Base-by-base conservation (phyloP, 1,139 yeast species). In the Hyphopichia wangnamkhiaoensis region DNA sequence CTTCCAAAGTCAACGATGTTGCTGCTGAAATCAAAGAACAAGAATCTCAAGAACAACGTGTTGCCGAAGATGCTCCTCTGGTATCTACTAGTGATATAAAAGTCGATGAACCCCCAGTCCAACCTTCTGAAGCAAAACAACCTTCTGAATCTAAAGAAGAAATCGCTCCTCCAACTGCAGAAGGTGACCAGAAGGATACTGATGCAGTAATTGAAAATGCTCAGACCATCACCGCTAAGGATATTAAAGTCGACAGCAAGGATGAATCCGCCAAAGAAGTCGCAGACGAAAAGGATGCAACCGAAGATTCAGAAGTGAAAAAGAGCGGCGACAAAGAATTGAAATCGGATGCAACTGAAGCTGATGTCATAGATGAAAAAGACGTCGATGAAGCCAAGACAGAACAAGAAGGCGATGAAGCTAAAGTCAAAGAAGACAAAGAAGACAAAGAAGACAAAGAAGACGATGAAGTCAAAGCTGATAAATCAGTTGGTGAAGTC, bases 391-490 rank as follows among this genome's bases (percentile, higher is more conserved):
- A 28, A 14, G 41, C 15, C 21, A 33, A 26, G 27, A 20, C 18
- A 10, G 35, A 37, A 35, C 19, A 35, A 19, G 31, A 33, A 13
- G 32, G 35, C 30, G 34, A 41, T 24, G 29, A 31, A 23, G 15
- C 37, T 23, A 25, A 39, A 13, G 18, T 33, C 4, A 42, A 43
- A 19, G 42, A 31, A 12, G 45, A 38, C 15, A 23, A 37, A 14
- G 43, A 40, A 20, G 16, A 23, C 29, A 28, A 21, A 20, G 41
- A 34, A 17, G 24, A 24, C n/a, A 35, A 34, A 9, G 33, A 39
- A 19, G 32, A 38, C 17, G 51, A 43, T 2, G 34, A 46, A n/a
- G 13, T 41, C 13, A 42, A 37, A 9, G 43, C 34, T 12, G 44
- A 42, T 30, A 16, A 35, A 34, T 37, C 25, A 12, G 40, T 38